phyloP scores from a whole-genome alignment of 352 stramenopile genomes.

The Aphanomyces euteiches region DNA sequence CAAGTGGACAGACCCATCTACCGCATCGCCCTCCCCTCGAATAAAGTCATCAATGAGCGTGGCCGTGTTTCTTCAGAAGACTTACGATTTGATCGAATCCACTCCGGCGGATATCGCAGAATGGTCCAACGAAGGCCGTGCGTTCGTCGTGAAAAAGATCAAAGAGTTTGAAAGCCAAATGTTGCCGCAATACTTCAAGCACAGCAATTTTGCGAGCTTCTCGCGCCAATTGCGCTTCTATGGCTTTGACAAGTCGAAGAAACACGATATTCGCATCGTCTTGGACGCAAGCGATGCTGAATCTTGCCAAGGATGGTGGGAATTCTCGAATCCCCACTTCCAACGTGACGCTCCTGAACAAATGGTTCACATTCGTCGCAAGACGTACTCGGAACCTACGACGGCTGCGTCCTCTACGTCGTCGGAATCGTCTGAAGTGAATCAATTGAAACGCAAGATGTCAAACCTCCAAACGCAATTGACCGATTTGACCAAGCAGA shows the following conservation, averaged over 20 bases:
- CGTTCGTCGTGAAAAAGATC: slow-evolving; percentile 42
- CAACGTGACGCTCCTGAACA: slow-evolving; percentile 21
- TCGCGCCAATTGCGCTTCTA: slow-evolving; percentile 82
- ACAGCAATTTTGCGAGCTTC: slow-evolving; percentile 80
- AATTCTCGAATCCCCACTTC: slow-evolving; percentile 23
- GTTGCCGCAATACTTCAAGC: slow-evolving; percentile 84
- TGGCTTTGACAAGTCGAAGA: slow-evolving; percentile 37
- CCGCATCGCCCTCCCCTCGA: no score
- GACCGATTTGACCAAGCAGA: slow-evolving; percentile 28
- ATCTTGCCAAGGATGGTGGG: slow-evolving; percentile 8
- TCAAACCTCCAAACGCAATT: slow-evolving; percentile 17
- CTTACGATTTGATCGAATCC: slow-evolving; percentile 40
- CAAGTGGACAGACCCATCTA: no score
- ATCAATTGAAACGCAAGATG: slow-evolving; percentile 25
- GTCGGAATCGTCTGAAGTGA: slow-evolving; percentile 10
- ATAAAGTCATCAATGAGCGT: not conserved
- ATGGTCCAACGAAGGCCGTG: slow-evolving; percentile 37
- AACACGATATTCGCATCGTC: slow-evolving; percentile 22
- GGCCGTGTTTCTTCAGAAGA: slow-evolving; percentile 42
- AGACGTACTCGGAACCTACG: slow-evolving; percentile 17
- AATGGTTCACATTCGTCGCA: slow-evolving; percentile 25
- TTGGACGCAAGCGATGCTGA: slow-evolving; percentile 1
- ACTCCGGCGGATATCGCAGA: slow-evolving; percentile 31
- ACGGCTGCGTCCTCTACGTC: not conserved
- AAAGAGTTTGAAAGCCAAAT: slow-evolving; percentile 50